phyloP scores from a whole-genome alignment of 495 filamentous ascomycete genomes.

The Penicillium bovifimosum region DNA sequence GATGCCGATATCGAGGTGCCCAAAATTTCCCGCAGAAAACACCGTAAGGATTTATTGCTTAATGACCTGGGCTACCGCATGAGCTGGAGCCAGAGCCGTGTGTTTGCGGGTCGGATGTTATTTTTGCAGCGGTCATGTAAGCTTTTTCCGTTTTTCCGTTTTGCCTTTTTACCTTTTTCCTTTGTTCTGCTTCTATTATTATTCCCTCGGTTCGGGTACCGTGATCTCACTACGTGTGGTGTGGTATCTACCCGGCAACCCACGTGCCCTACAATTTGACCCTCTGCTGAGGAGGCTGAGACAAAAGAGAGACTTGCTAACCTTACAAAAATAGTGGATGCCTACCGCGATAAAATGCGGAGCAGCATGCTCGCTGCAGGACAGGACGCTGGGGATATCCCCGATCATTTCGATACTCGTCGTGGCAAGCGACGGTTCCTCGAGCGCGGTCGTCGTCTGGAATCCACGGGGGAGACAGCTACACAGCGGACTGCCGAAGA shows the following conservation, averaged over 20 bases:
- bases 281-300: neutral
- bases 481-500: constrained; percentile 37
- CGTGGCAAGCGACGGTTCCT: constrained; percentile 80
- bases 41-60: constrained; percentile 73
- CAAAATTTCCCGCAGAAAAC: constrained; percentile 55
- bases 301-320: constrained; percentile 1
- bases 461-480: constrained; percentile 19
- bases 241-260: neutral
- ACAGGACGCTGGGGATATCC: constrained; percentile 62
- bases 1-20: constrained; percentile 70
- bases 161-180: too few species aligned
- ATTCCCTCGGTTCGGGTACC: neutral
- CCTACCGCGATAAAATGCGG: constrained; percentile 88
- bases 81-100: constrained; percentile 88
- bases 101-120: constrained; percentile 75
- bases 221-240: neutral
- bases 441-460: constrained; percentile 46
- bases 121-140: constrained; percentile 91
- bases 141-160: constrained; percentile 39
- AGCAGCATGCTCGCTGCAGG: constrained; percentile 69
- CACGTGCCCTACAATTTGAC: constrained; percentile 3
- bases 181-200: neutral
- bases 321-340: constrained; percentile 61
- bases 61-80: constrained; percentile 94
- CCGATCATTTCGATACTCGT: constrained; percentile 84